Evolutionary conservation across 179 eudicot genomes (phyloP).

Genomic region (Beta corolliflora): DNA sequence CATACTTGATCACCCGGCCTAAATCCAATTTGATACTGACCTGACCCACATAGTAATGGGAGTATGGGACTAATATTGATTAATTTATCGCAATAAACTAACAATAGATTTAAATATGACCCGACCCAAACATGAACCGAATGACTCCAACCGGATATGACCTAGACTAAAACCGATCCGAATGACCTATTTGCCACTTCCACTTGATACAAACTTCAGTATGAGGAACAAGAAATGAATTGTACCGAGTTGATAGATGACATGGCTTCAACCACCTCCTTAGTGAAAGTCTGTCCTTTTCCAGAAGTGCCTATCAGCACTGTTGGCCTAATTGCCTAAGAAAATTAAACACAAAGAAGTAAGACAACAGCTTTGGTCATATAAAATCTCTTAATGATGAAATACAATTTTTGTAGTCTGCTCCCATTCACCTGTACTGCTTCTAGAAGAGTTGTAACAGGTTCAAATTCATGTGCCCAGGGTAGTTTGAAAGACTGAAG

Average conservation of each 20-base stretch:
- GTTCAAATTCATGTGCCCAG: slow-evolving; percentile 88
- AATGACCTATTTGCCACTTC: background rate
- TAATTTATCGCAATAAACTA: too few relatives aligned
- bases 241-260: slow-evolving; percentile 59
- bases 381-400: background rate
- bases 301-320: slow-evolving; percentile 83
- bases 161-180: background rate
- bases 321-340: slow-evolving; percentile 76
- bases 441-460: slow-evolving; percentile 57
- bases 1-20: background rate
- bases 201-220: background rate
- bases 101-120: background rate
- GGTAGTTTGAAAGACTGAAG: slow-evolving; percentile 83
- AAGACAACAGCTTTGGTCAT: background rate
- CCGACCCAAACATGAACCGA: background rate
- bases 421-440: slow-evolving; percentile 65
- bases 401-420: background rate
- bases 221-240: slow-evolving; percentile 3
- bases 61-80: too few relatives aligned
- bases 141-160: background rate
- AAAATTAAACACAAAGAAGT: background rate
- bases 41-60: background rate
- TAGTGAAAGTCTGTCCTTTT: slow-evolving; percentile 68
- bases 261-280: slow-evolving; percentile 85
- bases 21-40: background rate